Evolutionary conservation across 139 green algal species (phyloP), one percentile per base, ranked within the genome.

Genomic region (Micractinium sp.): DNA sequence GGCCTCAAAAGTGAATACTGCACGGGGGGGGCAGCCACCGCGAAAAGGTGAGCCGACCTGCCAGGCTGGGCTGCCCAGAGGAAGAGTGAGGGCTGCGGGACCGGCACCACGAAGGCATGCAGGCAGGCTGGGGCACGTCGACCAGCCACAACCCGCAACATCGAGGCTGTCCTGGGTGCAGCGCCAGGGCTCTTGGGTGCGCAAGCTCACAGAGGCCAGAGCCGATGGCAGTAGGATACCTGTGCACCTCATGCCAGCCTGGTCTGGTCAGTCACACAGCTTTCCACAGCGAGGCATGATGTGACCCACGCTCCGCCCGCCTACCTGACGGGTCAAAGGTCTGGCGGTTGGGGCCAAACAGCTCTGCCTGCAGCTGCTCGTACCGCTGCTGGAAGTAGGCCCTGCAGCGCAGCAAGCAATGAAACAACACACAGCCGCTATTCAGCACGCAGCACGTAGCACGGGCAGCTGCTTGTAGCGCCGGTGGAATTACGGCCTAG

Each of bases 361-460:
- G 33, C 5, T 60, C 67, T 0, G 67, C 84, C 60, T 95, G 78
- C 60, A 98, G 91, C 90, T 95, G 84, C 38, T 87, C 69, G 85
- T 92, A 96, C 67, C 89, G 88, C 39, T 88, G 77, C 81, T 87
- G 38, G 82, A 98, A 97, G 85, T 96, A 98, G 14, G 93, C 76
- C 82, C 95, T 97, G 92, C 85, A 89, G 20, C n/a, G 92, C 85
- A 89, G 33, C 1, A 22, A 16, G 75, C 15, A 56, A 22, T 22
- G 74, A 1, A 25, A 1, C 12, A 75, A 5, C 1, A 33, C 18
- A 29, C 29, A 1, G 71, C 71, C 71, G 23, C 31, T 19, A 0
- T 29, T 31, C 67, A 31, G 67, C 67, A 75, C 27, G 25, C 67
- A 35, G 67, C 22, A n/a, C 9, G 23, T 0, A 33, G 22, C 67